Base-by-base conservation (phyloP, 495 filamentous ascomycete genomes). In the Podospora pseudocomata region DNA sequence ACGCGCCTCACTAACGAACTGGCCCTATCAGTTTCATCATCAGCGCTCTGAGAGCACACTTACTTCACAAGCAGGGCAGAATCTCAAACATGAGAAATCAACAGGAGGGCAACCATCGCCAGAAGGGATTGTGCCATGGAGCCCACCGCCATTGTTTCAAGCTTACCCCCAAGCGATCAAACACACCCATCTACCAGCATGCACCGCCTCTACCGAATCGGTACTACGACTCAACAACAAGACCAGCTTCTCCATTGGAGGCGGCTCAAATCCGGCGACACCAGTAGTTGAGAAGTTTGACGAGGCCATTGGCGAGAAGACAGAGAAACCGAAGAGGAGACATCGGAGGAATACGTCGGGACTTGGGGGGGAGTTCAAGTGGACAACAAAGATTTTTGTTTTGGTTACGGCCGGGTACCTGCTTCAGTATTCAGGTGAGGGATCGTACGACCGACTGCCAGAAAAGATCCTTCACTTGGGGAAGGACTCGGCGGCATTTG, bases 401-500 rank as follows among this genome's bases (percentile, higher is more conserved):
- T 81, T 97, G 18, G 86, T 91, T 13, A 91, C 91, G 0, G 88
- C 92, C 5, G 95, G 95, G 2, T 92, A 90, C 73, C 81, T 98
- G 53, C 82, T 99, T 63, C 93, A 97, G 73, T 99, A 97, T 77
- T 75, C 92, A 11, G 93, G 89, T 11, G 87, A 91, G 19, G 96
- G 95, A 3, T 81, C 87, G 53, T 89, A 88, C 74, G 90, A 97
- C 74, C 84, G 95, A 60, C 73, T 92, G 0, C 95, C 95, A 0
- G 95, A 99, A 79, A 94, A 91, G 79, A 86, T 95, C 72, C 80
- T 98, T 71, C 89, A 91, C 49, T 81, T 99, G 28, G 91, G 90
- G 1, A 90, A 90, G 67, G 87, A 92, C 19, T 97, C 95, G 5
- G 93, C 93, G 15, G 95, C 95, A 20, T 99, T 96, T 81, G 95